Evolutionary conservation across 1,284 basidiomycete genomes (phyloP), one percentile per base, ranked within the genome.

Genomic region (Ustilago nuda): DNA sequence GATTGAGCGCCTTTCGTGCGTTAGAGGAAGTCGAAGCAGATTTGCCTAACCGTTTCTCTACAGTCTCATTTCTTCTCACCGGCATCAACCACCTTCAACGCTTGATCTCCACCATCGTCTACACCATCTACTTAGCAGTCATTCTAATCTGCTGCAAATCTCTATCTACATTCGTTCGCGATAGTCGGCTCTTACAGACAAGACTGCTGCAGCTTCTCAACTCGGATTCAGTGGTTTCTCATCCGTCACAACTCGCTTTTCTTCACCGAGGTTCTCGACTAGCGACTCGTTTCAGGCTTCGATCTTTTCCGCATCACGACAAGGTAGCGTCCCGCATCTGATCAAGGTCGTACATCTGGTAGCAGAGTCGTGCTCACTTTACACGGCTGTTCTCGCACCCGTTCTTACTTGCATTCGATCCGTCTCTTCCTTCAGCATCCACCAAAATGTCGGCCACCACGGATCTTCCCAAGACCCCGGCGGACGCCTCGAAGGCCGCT

Each of bases 401-500:
- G 13, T 51, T n/a, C 33, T 11, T 8, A 27, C 5, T 8, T 11
- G 48, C 30, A 50, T 27, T 35, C 32, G 32, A 9, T 36, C 11
- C 48, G 48, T 32, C 12, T 36, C 54, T 13, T n/a, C 8, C 41
- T 17, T 35, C 45, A 50, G 43, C 43, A 32, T 19, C 7, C 27
- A 36, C 30, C 41, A 41, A 6, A 45, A 76, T 76, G 73, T 76
- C 73, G 43, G 57, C 63, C 27, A 57, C 67, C 41, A 56, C 72
- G 39, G 70, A 77, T 19, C 71, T 82, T 50, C 68, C 80, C 23
- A 70, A 78, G 52, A 62, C 70, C 23, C 77, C 80, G 3, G 80
- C 79, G 1, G 76, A 80, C 35, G 76, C 81, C 46, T 79, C 81
- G 27, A 70, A 76, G 64, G 72, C 80, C 8, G 80, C 82, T 8